phyloP scores from a whole-genome alignment of 176 grass and related monocot species.

The Avena eriantha region DNA sequence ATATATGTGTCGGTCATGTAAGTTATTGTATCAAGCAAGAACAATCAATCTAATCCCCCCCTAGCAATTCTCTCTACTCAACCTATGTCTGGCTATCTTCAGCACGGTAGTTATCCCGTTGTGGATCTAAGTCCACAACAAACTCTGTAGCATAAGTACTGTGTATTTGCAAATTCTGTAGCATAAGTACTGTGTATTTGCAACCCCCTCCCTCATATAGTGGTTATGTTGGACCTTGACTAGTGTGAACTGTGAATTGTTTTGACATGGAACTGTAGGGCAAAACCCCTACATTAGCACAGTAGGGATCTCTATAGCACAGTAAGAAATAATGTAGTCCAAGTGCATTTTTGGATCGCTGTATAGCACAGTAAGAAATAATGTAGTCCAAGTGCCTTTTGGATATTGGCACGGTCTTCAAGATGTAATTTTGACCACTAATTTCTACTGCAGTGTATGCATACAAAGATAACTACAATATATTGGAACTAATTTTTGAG shows the following conservation, averaged over 20 bases:
- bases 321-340: not conserved
- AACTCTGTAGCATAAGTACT: too few species aligned
- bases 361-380: not conserved
- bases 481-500: constrained; percentile 9
- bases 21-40: too few species aligned
- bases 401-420: constrained; percentile 18
- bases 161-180: not conserved
- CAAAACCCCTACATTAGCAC: too few species aligned
- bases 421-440: not conserved
- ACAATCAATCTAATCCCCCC: too few species aligned
- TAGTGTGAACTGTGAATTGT: not conserved
- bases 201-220: not conserved
- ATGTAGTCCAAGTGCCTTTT: constrained; percentile 6
- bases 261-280: too few species aligned
- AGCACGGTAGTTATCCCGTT: too few species aligned
- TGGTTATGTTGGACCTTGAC: not conserved
- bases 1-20: too few species aligned
- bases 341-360: constrained; percentile 1
- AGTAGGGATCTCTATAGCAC: too few species aligned
- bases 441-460: not conserved
- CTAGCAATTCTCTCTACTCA: too few species aligned
- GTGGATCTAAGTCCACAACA: too few species aligned
- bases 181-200: constrained; percentile 9
- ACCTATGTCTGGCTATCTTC: too few species aligned
- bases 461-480: not conserved